These are phyloP conservation scores for Achlya hypogyna DNA, from an alignment of 352 stramenopile genomes.

Conservation along the genomic window DNA sequence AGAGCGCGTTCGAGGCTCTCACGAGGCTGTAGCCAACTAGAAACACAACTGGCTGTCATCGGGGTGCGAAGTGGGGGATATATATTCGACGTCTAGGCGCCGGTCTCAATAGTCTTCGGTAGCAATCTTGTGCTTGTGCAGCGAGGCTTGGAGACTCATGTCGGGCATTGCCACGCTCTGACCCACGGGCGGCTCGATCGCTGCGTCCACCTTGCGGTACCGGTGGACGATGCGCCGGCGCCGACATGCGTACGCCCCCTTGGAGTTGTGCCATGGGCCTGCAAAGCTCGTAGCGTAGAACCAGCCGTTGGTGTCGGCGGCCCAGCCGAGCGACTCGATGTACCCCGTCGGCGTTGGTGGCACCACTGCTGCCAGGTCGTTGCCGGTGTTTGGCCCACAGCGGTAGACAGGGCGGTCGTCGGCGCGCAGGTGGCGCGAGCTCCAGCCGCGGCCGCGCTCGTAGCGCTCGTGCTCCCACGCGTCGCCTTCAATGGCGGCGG, in stretches of 20 bases:
- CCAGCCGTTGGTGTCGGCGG: not conserved
- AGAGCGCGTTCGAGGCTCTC: too few species aligned
- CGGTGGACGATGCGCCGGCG: constrained; percentile 1
- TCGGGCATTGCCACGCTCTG: constrained; percentile 5
- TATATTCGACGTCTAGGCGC: not conserved
- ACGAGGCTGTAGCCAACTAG: too few species aligned
- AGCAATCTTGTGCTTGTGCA: constrained; percentile 9
- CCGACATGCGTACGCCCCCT: not conserved
- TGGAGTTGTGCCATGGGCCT: constrained; percentile 16
- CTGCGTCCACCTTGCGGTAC: not conserved
- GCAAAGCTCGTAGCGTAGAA: constrained; percentile 12
- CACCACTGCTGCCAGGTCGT: not conserved
- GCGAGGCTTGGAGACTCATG: constrained; percentile 3
- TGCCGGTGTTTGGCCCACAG: not conserved
- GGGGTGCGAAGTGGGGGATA: too few species aligned
- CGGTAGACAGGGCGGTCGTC: constrained; percentile 7
- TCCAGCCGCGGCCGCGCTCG: not conserved
- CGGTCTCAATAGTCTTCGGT: constrained; percentile 8
- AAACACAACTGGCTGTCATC: too few species aligned
- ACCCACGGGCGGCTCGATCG: not conserved
- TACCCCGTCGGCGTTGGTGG: not conserved
- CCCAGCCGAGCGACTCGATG: constrained; percentile 9
- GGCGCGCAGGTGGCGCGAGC: not conserved
- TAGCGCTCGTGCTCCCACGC: constrained; percentile 12
- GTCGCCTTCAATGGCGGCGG: not conserved